A percentile compares a stretch with the other conserved stretches of the same genome.
Evolutionary conservation across 2,329 filamentous ascomycete genomes (phyloP).

Genomic region (Aspergillus jensenii): DNA sequence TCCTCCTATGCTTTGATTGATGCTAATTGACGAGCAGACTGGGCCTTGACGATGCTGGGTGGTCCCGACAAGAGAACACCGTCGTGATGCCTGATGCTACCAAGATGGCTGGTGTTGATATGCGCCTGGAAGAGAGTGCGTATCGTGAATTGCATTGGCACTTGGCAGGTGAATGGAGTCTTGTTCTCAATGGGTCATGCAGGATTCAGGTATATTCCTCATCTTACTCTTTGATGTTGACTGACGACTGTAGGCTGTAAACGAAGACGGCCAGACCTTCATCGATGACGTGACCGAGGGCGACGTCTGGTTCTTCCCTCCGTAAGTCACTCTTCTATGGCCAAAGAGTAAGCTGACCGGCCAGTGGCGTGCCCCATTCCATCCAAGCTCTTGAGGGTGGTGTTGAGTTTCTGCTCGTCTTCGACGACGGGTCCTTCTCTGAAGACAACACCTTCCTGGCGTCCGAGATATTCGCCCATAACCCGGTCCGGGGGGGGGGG

Average conservation of each 20-base stretch:
- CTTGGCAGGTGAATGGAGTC: conserved; percentile 39
- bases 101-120: conserved; percentile 59
- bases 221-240: background rate
- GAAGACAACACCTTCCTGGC: conserved; percentile 75
- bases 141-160: conserved; percentile 64
- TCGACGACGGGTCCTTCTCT: conserved; percentile 60
- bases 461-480: conserved; percentile 59
- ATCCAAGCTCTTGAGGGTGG: conserved; percentile 71
- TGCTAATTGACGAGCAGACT: conserved; percentile 23
- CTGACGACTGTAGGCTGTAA: conserved; percentile 26
- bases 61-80: conserved; percentile 56
- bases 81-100: conserved; percentile 51
- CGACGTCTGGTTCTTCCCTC: conserved; percentile 80
- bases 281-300: conserved; percentile 74
- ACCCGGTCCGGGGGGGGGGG: no score
- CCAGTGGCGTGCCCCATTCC: conserved; percentile 68
- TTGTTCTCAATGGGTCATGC: conserved; percentile 40
- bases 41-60: conserved; percentile 51
- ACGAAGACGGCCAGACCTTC: conserved; percentile 68
- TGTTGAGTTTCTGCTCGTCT: conserved; percentile 64
- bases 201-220: conserved; percentile 31
- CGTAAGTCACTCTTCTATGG: conserved; percentile 28
- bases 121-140: conserved; percentile 57
- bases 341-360: background rate
- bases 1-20: background rate